Evolutionary conservation across 129 eudicot genomes (phyloP).

Genomic region (Ambrosia artemisiifolia): DNA sequence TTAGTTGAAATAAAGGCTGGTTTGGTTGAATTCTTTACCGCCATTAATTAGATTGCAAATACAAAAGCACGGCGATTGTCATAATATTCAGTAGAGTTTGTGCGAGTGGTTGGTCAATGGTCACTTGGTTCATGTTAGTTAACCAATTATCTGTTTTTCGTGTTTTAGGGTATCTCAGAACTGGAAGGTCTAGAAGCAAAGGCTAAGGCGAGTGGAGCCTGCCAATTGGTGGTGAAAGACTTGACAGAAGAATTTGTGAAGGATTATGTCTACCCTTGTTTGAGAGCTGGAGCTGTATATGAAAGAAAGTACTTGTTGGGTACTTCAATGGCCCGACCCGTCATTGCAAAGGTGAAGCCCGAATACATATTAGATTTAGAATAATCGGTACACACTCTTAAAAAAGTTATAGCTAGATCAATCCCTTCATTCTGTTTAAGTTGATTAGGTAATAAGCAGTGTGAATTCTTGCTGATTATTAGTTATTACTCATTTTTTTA

Average conservation of each 20-base stretch:
- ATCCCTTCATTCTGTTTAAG: not conserved
- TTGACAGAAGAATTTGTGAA: conserved; percentile 88
- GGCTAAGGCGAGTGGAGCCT: conserved; percentile 98
- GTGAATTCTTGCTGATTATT: not conserved
- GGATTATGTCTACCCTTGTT: conserved; percentile 85
- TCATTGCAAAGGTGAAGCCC: conserved; percentile 79
- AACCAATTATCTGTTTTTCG: not conserved
- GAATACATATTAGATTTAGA: not conserved
- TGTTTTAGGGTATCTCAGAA: conserved; percentile 70
- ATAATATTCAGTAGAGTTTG: not conserved
- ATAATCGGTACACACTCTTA: not conserved
- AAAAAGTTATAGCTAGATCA: not conserved
- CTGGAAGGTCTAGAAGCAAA: conserved; percentile 90
- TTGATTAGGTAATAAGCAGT: not conserved
- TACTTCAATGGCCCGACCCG: conserved; percentile 99
- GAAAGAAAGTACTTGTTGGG: conserved; percentile 95
- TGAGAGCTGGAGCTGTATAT: conserved; percentile 91
- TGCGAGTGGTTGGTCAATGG: not conserved
- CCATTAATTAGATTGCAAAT: too few relatives aligned
- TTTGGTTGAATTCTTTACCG: too few relatives aligned
- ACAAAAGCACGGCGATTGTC: not conserved
- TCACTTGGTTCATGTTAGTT: not conserved
- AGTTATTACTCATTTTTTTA: too few relatives aligned
- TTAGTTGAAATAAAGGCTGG: too few relatives aligned
- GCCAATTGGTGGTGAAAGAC: conserved; percentile 90